Conservation (phyloP, 805 yeast species). For the Blastobotrys muscicola region DNA sequence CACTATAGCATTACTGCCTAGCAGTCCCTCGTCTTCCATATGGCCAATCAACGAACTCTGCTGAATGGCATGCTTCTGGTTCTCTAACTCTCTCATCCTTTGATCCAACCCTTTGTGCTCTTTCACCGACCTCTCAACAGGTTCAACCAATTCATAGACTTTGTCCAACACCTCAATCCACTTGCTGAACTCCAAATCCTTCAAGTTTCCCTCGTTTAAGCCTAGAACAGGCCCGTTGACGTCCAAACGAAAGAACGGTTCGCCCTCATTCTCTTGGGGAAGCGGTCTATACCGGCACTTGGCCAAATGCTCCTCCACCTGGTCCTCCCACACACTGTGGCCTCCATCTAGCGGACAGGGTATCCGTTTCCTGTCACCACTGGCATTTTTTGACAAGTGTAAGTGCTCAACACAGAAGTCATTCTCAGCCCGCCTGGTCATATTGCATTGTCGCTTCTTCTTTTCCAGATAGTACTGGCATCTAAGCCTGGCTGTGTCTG, state of each 20-base stretch:
- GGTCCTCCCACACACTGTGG: conserved; percentile 61
- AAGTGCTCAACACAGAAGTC: conserved; percentile 58
- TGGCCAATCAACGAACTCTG: conserved; percentile 75
- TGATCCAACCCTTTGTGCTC: conserved; percentile 30
- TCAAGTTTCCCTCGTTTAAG: conserved; percentile 1
- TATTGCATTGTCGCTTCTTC: conserved; percentile 49
- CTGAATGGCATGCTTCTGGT: conserved; percentile 71
- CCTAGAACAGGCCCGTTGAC: conserved; percentile 31
- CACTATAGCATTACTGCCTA: conserved; percentile 34
- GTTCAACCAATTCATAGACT: conserved; percentile 6
- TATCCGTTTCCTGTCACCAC: conserved; percentile 36
- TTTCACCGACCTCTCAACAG: conserved; percentile 10
- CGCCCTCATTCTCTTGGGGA: conserved; percentile 23
- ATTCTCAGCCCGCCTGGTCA: conserved; percentile 44
- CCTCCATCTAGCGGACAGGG: conserved; percentile 71
- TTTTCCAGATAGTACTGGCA: conserved; percentile 17
- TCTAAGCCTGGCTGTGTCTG: conserved; percentile 6
- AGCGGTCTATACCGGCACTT: conserved; percentile 38
- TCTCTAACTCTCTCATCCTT: conserved; percentile 41
- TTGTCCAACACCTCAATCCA: conserved; percentile 24
- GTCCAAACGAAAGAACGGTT: conserved; percentile 45
- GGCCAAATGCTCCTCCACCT: conserved; percentile 44
- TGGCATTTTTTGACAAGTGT: conserved; percentile 15
- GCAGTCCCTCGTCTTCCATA: conserved; percentile 35
- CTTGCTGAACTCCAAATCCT: conserved; percentile 14